A percentile compares a stretch with the other conserved stretches of the same genome.
Conservation (phyloP, 495 filamentous ascomycete species). For the Neohortaea acidophila region DNA sequence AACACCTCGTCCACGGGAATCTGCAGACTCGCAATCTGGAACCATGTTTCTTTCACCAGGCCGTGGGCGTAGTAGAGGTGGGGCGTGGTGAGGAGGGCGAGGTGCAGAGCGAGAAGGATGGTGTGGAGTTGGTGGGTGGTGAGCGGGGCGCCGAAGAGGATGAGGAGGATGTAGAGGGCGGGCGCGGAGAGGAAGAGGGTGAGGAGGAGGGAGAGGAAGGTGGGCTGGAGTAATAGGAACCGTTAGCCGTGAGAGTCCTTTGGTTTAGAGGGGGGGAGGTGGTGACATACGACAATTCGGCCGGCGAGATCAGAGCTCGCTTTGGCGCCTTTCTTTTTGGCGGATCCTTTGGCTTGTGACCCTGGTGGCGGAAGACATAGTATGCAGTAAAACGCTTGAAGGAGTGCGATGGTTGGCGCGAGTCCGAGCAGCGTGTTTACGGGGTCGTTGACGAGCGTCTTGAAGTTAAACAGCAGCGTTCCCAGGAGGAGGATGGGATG, state of each 20-base stretch:
- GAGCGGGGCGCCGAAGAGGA: conserved; percentile 83
- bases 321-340: conserved; percentile 20
- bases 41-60: conserved; percentile 58
- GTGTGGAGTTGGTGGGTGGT: conserved; percentile 72
- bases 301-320: conserved; percentile 13
- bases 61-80: conserved; percentile 74
- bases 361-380: conserved; percentile 47
- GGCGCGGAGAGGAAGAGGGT: conserved; percentile 39
- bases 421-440: conserved; percentile 44
- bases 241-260: conserved; percentile 9
- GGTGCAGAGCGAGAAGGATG: conserved; percentile 60
- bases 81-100: conserved; percentile 57
- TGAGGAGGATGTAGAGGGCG: conserved; percentile 44
- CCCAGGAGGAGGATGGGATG: conserved; percentile 52
- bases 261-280: background rate
- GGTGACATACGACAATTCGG: conserved; percentile 23
- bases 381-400: conserved; percentile 55
- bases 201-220: conserved; percentile 47
- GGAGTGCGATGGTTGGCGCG: conserved; percentile 43
- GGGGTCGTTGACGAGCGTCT: conserved; percentile 53
- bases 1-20: conserved; percentile 50
- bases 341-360: conserved; percentile 19
- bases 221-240: conserved; percentile 42
- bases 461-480: conserved; percentile 46
- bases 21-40: conserved; percentile 43